phyloP scores from a whole-genome alignment of 2,329 filamentous ascomycete genomes.

The Chrysoporthe puriensis region DNA sequence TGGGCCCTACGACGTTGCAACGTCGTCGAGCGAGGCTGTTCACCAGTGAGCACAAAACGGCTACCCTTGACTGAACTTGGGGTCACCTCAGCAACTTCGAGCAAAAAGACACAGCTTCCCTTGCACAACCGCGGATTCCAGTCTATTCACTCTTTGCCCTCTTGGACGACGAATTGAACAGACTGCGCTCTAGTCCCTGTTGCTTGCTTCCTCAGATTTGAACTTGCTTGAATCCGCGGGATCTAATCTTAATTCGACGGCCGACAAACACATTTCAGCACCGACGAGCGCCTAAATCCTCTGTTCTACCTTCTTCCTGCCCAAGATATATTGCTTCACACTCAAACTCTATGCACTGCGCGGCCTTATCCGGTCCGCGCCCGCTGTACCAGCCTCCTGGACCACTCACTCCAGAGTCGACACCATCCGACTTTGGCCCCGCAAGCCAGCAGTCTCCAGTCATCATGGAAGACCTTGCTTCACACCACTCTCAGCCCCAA shows the following conservation, averaged over 20 bases:
- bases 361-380: slow-evolving; percentile 16
- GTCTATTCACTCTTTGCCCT: neutral
- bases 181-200: neutral
- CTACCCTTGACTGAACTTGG: neutral
- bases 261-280: slow-evolving; percentile 2
- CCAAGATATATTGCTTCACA: slow-evolving; percentile 4
- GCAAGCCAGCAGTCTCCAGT: slow-evolving; percentile 13
- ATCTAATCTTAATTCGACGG: slow-evolving; percentile 14
- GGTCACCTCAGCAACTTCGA: neutral
- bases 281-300: neutral
- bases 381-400: neutral
- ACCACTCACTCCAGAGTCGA: slow-evolving; percentile 18
- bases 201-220: too few relatives aligned
- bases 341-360: slow-evolving; percentile 16
- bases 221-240: neutral
- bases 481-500: neutral
- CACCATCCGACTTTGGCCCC: slow-evolving; percentile 23
- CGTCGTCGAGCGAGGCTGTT: slow-evolving; percentile 1
- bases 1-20: neutral
- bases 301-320: neutral
- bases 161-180: neutral
- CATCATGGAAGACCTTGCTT: slow-evolving; percentile 18
- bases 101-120: neutral
- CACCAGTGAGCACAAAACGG: neutral
- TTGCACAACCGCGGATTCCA: too few relatives aligned